These are phyloP conservation scores for Suillus clintonianus DNA, from an alignment of 768 basidiomycete genomes.

Conservation along the genomic window DNA sequence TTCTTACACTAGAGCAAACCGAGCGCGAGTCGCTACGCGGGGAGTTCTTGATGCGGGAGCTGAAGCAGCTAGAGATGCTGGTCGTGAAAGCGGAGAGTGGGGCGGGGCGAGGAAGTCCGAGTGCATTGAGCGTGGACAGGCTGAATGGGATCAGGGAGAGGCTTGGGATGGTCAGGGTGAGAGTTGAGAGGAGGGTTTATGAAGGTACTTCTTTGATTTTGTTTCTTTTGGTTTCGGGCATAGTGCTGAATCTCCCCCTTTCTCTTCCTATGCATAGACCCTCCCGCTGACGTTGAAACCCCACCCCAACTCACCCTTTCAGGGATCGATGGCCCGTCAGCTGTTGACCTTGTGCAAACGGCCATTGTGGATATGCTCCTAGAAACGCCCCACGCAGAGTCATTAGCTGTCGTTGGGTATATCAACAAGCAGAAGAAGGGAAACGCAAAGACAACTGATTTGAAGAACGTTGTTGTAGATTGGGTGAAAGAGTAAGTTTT, in stretches of 20 bases:
- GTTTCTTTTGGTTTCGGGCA: neutral
- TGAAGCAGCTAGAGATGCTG: neutral
- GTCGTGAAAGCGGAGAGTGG: neutral
- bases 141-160: neutral
- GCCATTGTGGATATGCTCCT: conserved; percentile 2
- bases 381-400: neutral
- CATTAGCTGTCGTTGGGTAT: neutral
- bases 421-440: conserved; percentile 17
- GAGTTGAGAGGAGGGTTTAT: neutral
- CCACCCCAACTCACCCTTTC: conserved; percentile 4
- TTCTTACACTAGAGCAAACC: neutral
- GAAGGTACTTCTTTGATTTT: neutral
- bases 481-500: conserved; percentile 19
- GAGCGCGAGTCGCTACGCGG: neutral
- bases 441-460: neutral
- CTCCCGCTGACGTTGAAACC: neutral
- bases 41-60: neutral
- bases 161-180: neutral
- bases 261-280: neutral
- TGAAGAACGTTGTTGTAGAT: conserved; percentile 8
- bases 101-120: conserved; percentile 1
- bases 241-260: neutral
- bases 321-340: neutral
- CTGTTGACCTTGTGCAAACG: neutral
- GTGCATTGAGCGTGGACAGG: neutral